Base-by-base conservation (phyloP, 2,329 filamentous ascomycete species). In the Colletotrichum sidae region DNA sequence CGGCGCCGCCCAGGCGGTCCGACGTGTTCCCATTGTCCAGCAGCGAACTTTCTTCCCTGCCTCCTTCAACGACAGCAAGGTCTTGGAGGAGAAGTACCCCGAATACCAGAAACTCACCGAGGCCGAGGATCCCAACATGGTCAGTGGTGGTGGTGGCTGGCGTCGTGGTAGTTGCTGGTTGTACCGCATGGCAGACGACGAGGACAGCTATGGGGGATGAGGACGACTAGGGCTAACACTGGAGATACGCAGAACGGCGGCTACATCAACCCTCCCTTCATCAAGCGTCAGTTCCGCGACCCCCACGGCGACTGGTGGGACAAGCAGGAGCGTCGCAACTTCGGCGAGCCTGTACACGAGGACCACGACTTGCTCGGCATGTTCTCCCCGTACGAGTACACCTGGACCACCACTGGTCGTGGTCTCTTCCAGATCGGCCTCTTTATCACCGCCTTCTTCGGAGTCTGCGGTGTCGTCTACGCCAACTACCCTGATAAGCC, bases 291-390 rank as follows among this genome's bases (percentile, higher is more conserved):
- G 79, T 92, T 93, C 82, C 93, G 96, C 77, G 96, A 98, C 79
- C 96, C 96, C 41, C 88, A 98, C 78, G 95, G 81, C 76, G 90
- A 93, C 76, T 99, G 94, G 93, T 98, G 94, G 93, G 95, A 99
- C 81, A 92, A 94, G 79, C 96, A 99, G 82, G 96, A 98, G 80
- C 90, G 94, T 77, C 89, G 96, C 74, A 98, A 99, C 86, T 98
- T 92, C 77, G 94, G 94, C 79, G 96, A 99, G 80, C 93, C 95
- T 11, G 89, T 97, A 56, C 95, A 99, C 79, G 96, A 99, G 80
- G 96, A 99, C 79, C 92, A 97, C 79, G 96, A 99, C 78, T 86
- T 94, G 63, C 85, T 98, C 63, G 94, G 94, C 72, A 91, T 97
- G 69, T 95, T 99, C 81, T 91, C 92, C 55, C 89, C 93, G 2